A percentile compares a stretch with the other conserved stretches of the same genome.
These are phyloP conservation scores for Pelargonium citronellum DNA, from an alignment of 441 rosid genomes.

Conservation along the genomic window DNA sequence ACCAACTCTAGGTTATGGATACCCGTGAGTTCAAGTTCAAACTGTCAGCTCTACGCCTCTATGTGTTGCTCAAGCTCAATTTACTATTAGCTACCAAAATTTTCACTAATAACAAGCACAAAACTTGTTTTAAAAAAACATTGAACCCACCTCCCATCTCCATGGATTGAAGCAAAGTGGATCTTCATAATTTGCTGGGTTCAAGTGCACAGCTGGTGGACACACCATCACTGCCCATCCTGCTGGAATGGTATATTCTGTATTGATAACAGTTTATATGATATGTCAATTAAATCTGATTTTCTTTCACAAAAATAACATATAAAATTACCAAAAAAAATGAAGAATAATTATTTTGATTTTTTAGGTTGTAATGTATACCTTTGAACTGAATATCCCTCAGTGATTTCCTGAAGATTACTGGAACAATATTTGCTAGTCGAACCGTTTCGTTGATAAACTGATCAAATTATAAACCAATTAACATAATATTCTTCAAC, in stretches of 20 bases:
- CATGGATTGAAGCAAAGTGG: constrained; percentile 84
- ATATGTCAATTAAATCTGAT: constrained; percentile 10
- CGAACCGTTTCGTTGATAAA: constrained; percentile 86
- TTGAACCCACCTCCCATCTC: constrained; percentile 67
- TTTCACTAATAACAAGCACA: constrained; percentile 6
- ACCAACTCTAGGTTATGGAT: too few species aligned
- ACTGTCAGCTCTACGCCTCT: neutral
- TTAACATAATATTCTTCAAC: constrained; percentile 10
- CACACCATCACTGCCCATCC: constrained; percentile 98
- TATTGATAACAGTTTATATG: constrained; percentile 16
- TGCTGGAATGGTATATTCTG: constrained; percentile 89
- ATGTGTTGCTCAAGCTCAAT: neutral
- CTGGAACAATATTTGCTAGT: constrained; percentile 91
- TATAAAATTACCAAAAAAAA: too few species aligned
- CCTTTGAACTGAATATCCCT: constrained; percentile 61
- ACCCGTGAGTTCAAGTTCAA: neutral
- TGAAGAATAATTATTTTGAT: too few species aligned
- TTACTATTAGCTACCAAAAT: neutral
- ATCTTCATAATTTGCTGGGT: constrained; percentile 61
- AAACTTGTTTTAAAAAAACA: neutral
- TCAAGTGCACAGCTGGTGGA: constrained; percentile 95
- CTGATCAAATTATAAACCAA: constrained; percentile 32
- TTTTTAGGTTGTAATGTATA: too few species aligned
- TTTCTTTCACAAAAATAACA: constrained; percentile 11
- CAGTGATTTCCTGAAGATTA: constrained; percentile 82